phyloP scores from a whole-genome alignment of 768 basidiomycete species.

The Pseudohyphozyma bogoriensis region DNA sequence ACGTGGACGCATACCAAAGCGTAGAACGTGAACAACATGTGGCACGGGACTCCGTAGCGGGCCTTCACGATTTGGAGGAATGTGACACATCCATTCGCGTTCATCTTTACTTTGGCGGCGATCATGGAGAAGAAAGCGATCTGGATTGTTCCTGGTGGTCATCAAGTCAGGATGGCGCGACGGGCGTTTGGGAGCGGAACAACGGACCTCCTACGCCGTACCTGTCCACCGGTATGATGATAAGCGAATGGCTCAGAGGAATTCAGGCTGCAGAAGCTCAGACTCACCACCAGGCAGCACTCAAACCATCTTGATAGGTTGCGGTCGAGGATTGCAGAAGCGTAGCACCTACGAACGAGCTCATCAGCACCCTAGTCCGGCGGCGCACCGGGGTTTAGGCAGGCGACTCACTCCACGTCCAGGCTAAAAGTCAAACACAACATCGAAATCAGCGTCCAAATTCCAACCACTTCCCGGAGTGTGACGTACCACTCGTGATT shows the following conservation, averaged over 20 bases:
- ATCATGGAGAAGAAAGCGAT: constrained; percentile 76
- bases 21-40: constrained; percentile 80
- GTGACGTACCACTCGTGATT: constrained; percentile 49
- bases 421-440: constrained; percentile 3
- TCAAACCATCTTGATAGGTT: constrained; percentile 75
- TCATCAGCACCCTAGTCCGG: no score
- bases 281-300: constrained; percentile 53
- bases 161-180: no score
- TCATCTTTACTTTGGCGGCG: constrained; percentile 73
- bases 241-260: neutral
- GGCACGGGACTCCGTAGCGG: constrained; percentile 66
- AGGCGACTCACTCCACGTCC: constrained; percentile 27
- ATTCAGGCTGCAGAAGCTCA: neutral
- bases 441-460: constrained; percentile 35
- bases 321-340: constrained; percentile 68
- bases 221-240: neutral
- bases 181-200: no score
- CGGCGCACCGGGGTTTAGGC: constrained; percentile 24
- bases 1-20: constrained; percentile 83
- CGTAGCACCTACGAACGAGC: constrained; percentile 11
- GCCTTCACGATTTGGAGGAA: constrained; percentile 70
- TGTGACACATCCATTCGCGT: constrained; percentile 62
- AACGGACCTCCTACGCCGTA: constrained; percentile 45
- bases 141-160: constrained; percentile 69
- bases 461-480: neutral